Evolutionary conservation across 495 filamentous ascomycete species (phyloP).

Genomic region (Geopyxis carbonaria): DNA sequence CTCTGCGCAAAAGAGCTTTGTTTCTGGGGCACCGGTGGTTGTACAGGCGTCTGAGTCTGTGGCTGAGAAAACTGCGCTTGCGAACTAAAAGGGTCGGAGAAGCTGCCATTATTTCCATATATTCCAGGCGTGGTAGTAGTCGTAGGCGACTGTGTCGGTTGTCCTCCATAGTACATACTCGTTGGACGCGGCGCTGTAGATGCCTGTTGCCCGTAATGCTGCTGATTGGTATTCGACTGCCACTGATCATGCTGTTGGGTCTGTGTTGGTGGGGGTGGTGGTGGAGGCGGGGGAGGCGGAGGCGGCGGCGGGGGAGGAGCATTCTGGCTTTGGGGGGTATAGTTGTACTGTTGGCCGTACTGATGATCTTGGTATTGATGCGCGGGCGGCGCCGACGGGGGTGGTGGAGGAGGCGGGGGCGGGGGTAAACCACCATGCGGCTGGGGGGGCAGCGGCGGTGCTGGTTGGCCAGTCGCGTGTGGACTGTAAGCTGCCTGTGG

Average conservation of each 20-base stretch:
- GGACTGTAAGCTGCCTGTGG: not conserved
- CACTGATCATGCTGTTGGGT: conserved; percentile 1
- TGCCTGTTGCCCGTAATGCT: not conserved
- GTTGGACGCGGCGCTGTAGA: not conserved
- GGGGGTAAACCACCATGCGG: not conserved
- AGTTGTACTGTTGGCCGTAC: conserved; percentile 10
- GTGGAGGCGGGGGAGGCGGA: not conserved
- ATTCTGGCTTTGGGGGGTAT: conserved; percentile 1
- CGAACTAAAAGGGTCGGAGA: too few species aligned
- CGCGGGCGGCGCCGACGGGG: not conserved
- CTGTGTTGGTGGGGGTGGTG: not conserved
- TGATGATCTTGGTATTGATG: conserved; percentile 6
- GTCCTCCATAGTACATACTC: too few species aligned
- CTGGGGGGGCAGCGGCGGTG: conserved; percentile 15
- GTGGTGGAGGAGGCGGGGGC: conserved; percentile 4
- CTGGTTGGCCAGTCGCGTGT: conserved; percentile 7
- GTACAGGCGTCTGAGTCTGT: too few species aligned
- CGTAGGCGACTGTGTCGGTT: too few species aligned
- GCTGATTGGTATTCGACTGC: conserved; percentile 1
- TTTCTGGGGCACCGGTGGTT: too few species aligned
- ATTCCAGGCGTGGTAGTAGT: too few species aligned
- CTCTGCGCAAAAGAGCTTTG: too few species aligned
- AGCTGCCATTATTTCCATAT: too few species aligned
- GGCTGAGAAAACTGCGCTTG: too few species aligned
- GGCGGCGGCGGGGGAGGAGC: conserved; percentile 4